phyloP scores from a whole-genome alignment of 306 rosid species.

The Sicyos baderoa region DNA sequence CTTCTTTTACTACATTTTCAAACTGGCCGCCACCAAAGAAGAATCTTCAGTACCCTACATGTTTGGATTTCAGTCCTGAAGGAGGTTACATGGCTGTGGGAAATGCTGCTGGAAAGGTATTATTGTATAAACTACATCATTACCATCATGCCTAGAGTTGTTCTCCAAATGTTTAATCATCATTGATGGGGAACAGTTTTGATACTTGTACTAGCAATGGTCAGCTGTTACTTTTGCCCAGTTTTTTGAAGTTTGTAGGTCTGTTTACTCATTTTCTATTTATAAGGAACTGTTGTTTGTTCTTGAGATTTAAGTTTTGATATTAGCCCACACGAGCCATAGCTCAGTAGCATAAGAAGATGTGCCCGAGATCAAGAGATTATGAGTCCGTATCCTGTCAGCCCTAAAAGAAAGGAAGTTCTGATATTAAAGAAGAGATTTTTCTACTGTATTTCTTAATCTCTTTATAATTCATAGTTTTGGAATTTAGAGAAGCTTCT shows the following conservation, averaged over 20 bases:
- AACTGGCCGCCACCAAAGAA: slow-evolving; percentile 62
- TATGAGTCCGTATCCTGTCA: too few species aligned
- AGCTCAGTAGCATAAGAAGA: too few species aligned
- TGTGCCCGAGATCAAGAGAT: too few species aligned
- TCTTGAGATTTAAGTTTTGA: background rate
- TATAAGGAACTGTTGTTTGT: background rate
- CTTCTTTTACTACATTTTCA: slow-evolving; percentile 63
- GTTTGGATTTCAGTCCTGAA: slow-evolving; percentile 79
- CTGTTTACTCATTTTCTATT: background rate
- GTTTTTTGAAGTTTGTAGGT: background rate
- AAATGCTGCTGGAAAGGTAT: slow-evolving; percentile 62
- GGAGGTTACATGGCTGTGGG: slow-evolving; percentile 90
- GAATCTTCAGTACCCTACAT: slow-evolving; percentile 48
- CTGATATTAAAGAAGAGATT: background rate
- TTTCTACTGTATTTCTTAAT: background rate
- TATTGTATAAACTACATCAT: slow-evolving; percentile 50
- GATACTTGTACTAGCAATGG: background rate
- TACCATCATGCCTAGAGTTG: slow-evolving; percentile 21
- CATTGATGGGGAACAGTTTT: background rate
- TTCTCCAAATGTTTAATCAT: background rate
- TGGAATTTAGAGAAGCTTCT: background rate
- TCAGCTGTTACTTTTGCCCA: slow-evolving; percentile 1
- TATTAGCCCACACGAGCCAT: background rate
- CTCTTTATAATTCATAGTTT: background rate
- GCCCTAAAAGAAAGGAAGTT: too few species aligned